phyloP scores from a whole-genome alignment of 2,329 filamentous ascomycete genomes.

The Fusarium praegraminearum region DNA sequence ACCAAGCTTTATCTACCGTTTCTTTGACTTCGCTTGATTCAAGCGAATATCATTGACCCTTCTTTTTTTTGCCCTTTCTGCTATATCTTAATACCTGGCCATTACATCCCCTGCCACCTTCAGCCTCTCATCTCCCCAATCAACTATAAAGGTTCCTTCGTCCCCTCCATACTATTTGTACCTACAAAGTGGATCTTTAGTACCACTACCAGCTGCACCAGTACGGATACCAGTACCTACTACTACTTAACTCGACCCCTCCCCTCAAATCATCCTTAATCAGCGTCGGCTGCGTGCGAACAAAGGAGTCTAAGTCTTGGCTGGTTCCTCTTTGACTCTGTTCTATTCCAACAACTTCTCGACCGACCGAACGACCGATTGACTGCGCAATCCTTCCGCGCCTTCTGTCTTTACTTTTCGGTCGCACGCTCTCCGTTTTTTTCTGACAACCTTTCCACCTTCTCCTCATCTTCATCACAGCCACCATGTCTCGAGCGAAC shows the following conservation, averaged over 20 bases:
- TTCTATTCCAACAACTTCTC: slow-evolving; percentile 24
- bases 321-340: slow-evolving; percentile 38
- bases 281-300: slow-evolving; percentile 31
- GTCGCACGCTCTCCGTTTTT: slow-evolving; percentile 5
- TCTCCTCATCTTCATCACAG: slow-evolving; percentile 1
- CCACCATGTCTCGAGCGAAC: slow-evolving; percentile 65
- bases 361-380: slow-evolving; percentile 28
- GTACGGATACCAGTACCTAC: slow-evolving; percentile 7
- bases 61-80: slow-evolving; percentile 6
- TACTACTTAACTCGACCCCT: slow-evolving; percentile 17
- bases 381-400: slow-evolving; percentile 25
- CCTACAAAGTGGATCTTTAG: slow-evolving; percentile 37
- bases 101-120: slow-evolving; percentile 8
- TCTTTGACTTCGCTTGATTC: slow-evolving; percentile 15
- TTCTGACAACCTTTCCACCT: background rate
- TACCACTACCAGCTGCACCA: background rate
- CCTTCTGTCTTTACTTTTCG: slow-evolving; percentile 9
- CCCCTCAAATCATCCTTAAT: slow-evolving; percentile 41
- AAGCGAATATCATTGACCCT: slow-evolving; percentile 25
- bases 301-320: slow-evolving; percentile 44
- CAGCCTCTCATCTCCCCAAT: slow-evolving; percentile 9
- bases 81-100: background rate
- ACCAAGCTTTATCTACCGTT: slow-evolving; percentile 9
- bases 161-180: slow-evolving; percentile 30
- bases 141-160: slow-evolving; percentile 26